These are phyloP conservation scores for Fraxinus floribunda DNA, from an alignment of 305 asterid species.

Conservation along the genomic window DNA sequence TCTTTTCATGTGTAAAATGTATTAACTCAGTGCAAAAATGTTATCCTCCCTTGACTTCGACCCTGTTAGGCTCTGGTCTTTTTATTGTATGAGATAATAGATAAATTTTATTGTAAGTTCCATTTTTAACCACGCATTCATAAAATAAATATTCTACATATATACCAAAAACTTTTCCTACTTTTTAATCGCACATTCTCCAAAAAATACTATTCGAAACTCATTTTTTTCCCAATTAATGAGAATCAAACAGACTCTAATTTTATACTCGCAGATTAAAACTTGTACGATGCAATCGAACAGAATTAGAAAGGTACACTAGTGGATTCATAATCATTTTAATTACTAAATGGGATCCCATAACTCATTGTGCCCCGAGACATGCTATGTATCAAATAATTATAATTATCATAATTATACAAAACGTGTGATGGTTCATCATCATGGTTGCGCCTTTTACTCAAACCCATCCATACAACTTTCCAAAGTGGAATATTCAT, in stretches of 20 bases:
- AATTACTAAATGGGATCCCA: slow-evolving; percentile 4
- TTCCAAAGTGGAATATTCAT: not conserved
- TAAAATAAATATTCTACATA: no score
- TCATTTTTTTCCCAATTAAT: no score
- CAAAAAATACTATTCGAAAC: no score
- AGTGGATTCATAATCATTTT: slow-evolving; percentile 20
- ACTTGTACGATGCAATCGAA: not conserved
- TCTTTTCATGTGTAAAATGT: no score
- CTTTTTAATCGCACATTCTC: no score
- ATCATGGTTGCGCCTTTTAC: slow-evolving; percentile 16
- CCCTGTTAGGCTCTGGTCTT: no score
- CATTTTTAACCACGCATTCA: no score
- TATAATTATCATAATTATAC: slow-evolving; percentile 7
- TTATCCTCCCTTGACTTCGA: no score
- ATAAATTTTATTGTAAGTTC: not conserved
- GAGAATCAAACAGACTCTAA: not conserved
- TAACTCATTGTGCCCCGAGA: slow-evolving; percentile 3
- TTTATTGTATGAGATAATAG: not conserved
- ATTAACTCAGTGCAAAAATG: no score
- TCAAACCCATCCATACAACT: slow-evolving; percentile 13
- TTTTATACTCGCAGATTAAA: not conserved
- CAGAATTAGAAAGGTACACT: not conserved
- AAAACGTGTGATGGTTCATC: slow-evolving; percentile 32
- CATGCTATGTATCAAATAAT: not conserved
- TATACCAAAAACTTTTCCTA: no score